Percentiles rank a stretch among this genome's conserved stretches.
Evolutionary conservation across 192 early-diverging fungal species (phyloP).

Genomic region (Podila minutissima): DNA sequence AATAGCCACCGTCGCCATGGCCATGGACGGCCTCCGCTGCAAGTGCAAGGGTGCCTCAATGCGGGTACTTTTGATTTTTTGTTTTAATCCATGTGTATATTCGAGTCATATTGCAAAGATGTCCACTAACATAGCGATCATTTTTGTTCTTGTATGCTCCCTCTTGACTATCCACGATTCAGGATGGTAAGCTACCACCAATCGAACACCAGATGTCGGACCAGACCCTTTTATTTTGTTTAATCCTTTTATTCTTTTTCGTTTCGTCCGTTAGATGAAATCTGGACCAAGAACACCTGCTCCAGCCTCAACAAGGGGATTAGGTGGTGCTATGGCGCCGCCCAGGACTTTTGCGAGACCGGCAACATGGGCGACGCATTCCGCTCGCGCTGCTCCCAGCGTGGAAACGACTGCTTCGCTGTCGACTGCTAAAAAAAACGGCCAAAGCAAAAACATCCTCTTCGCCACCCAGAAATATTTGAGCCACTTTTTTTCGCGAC

Average conservation of each 20-base stretch:
- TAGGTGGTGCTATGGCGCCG: neutral
- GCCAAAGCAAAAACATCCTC: too few relatives aligned
- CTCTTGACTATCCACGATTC: too few relatives aligned
- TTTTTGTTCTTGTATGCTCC: too few relatives aligned
- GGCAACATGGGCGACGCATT: neutral
- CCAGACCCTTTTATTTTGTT: neutral
- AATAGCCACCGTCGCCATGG: neutral
- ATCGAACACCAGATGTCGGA: neutral
- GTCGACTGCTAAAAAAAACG: neutral
- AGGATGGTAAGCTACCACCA: too few relatives aligned
- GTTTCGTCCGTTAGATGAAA: neutral
- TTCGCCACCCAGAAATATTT: too few relatives aligned
- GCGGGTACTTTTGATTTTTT: neutral
- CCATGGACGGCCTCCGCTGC: slow-evolving; percentile 4
- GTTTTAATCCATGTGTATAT: too few relatives aligned
- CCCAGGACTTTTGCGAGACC: slow-evolving; percentile 6
- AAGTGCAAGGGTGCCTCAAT: neutral
- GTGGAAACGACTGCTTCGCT: slow-evolving; percentile 1
- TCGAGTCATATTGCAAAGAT: too few relatives aligned
- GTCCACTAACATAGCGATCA: too few relatives aligned
- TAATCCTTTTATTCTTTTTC: neutral
- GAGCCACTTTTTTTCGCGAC: too few relatives aligned
- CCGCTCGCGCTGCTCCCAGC: neutral
- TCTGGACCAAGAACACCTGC: slow-evolving; percentile 8
- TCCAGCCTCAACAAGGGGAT: neutral